Percentiles rank a stretch among this genome's conserved stretches.
phyloP scores from a whole-genome alignment of 1,139 yeast species.

The Lodderomyces pseudojiufengensis region DNA sequence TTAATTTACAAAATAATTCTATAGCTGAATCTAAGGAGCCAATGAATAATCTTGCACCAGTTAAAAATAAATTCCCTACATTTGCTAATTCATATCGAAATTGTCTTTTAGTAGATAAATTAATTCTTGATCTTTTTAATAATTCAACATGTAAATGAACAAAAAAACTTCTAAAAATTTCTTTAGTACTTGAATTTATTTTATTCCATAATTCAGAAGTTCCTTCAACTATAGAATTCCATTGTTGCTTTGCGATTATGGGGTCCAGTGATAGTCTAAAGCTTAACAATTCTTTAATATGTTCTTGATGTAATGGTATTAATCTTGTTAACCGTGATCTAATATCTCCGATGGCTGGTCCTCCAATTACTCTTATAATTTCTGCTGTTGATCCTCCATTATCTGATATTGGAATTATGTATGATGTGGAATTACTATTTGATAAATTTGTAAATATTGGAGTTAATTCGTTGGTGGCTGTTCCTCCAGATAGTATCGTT shows the following conservation, averaged over 20 bases:
- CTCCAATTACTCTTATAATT: conserved; percentile 82
- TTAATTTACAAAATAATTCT: conserved; percentile 65
- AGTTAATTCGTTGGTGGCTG: conserved; percentile 67
- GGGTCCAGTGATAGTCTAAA: conserved; percentile 57
- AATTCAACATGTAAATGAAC: conserved; percentile 78
- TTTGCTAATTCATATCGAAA: conserved; percentile 77
- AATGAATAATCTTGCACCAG: conserved; percentile 77
- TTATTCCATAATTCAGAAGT: conserved; percentile 65
- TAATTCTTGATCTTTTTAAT: conserved; percentile 59
- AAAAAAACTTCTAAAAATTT: conserved; percentile 72
- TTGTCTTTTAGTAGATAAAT: conserved; percentile 42
- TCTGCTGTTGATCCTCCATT: conserved; percentile 96
- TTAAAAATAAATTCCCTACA: conserved; percentile 77
- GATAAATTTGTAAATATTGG: conserved; percentile 43
- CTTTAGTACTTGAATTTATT: conserved; percentile 62
- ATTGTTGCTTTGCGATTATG: conserved; percentile 58
- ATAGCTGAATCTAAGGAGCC: conserved; percentile 85
- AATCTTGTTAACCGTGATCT: conserved; percentile 77
- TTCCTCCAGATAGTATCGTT: conserved; percentile 67
- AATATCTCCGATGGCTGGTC: conserved; percentile 93
- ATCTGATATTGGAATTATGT: conserved; percentile 80
- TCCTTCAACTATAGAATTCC: conserved; percentile 81
- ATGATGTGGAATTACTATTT: conserved; percentile 39
- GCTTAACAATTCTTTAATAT: conserved; percentile 49
- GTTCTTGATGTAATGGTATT: conserved; percentile 48